Evolutionary conservation across 2,329 filamentous ascomycete species (phyloP).

Genomic region (Xylaria sp.): DNA sequence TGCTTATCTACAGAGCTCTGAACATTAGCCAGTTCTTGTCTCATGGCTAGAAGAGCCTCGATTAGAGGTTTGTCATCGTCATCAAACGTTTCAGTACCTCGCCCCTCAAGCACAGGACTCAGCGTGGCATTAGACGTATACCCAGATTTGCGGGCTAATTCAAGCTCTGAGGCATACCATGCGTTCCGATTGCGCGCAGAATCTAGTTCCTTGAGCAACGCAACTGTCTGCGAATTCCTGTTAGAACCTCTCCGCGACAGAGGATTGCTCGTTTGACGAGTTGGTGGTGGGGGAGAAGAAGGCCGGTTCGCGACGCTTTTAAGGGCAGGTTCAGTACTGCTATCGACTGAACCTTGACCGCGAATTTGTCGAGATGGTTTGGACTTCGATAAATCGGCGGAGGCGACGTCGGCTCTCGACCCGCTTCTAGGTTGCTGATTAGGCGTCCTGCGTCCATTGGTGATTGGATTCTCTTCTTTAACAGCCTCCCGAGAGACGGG

Average conservation of each 20-base stretch:
- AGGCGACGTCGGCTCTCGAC: conserved; percentile 52
- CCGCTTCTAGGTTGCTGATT: conserved; percentile 59
- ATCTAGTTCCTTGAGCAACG: conserved; percentile 87
- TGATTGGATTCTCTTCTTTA: conserved; percentile 61
- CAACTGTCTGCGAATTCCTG: conserved; percentile 73
- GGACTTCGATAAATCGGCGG: conserved; percentile 53
- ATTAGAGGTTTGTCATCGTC: conserved; percentile 93
- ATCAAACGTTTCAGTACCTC: conserved; percentile 80
- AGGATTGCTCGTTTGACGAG: conserved; percentile 66
- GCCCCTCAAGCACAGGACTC: conserved; percentile 79
- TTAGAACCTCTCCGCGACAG: conserved; percentile 69
- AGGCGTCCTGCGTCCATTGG: conserved; percentile 73
- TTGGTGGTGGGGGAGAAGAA: conserved; percentile 68
- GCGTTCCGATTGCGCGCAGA: conserved; percentile 86
- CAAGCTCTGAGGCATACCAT: conserved; percentile 96
- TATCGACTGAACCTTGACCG: conserved; percentile 75
- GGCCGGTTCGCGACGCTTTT: conserved; percentile 57
- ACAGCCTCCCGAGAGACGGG: conserved; percentile 56
- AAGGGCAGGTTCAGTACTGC: conserved; percentile 67
- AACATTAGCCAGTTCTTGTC: conserved; percentile 86
- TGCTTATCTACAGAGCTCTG: conserved; percentile 91
- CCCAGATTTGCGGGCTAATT: conserved; percentile 88
- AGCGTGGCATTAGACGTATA: conserved; percentile 78
- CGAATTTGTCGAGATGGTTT: conserved; percentile 64
- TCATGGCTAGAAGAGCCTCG: conserved; percentile 92